These are phyloP conservation scores for Yamadazyma takamatsuzukensis DNA, from an alignment of 805 yeast species.

Conservation along the genomic window DNA sequence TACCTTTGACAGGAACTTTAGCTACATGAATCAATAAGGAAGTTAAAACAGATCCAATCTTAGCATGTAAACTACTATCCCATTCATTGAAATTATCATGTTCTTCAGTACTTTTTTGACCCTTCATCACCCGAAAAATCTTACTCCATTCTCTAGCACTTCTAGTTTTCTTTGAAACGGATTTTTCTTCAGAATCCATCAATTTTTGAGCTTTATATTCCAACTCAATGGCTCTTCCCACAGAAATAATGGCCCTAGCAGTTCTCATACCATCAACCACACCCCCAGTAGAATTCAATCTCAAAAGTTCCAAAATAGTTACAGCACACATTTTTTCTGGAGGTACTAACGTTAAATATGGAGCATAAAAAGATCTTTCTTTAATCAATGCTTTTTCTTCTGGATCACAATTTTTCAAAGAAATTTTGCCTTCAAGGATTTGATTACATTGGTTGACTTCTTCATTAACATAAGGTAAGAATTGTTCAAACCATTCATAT, in stretches of 20 bases:
- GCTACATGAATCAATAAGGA: slow-evolving; percentile 79
- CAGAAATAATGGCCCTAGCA: slow-evolving; percentile 73
- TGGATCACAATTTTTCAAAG: slow-evolving; percentile 13
- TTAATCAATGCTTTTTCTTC: slow-evolving; percentile 24
- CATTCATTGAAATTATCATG: slow-evolving; percentile 17
- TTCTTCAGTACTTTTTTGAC: slow-evolving; percentile 10
- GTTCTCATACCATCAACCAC: slow-evolving; percentile 78
- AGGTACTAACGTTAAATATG: slow-evolving; percentile 66
- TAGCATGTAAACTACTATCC: slow-evolving; percentile 40
- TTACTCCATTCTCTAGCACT: slow-evolving; percentile 48
- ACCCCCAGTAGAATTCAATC: slow-evolving; percentile 71
- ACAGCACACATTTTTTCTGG: slow-evolving; percentile 82
- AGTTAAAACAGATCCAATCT: slow-evolving; percentile 76
- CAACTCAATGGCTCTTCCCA: slow-evolving; percentile 80
- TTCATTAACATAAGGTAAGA: slow-evolving; percentile 65
- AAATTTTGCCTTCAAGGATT: slow-evolving; percentile 29
- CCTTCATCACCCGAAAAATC: slow-evolving; percentile 28
- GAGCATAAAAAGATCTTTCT: slow-evolving; percentile 63
- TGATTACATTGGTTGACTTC: slow-evolving; percentile 59
- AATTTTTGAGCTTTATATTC: slow-evolving; percentile 75
- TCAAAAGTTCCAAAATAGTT: slow-evolving; percentile 77
- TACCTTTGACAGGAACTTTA: slow-evolving; percentile 71
- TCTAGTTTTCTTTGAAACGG: slow-evolving; percentile 38
- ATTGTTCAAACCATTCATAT: slow-evolving; percentile 78
- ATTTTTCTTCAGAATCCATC: slow-evolving; percentile 52